Base-by-base conservation (phyloP, 2,329 filamentous ascomycete species). In the Cryphonectria japonica region DNA sequence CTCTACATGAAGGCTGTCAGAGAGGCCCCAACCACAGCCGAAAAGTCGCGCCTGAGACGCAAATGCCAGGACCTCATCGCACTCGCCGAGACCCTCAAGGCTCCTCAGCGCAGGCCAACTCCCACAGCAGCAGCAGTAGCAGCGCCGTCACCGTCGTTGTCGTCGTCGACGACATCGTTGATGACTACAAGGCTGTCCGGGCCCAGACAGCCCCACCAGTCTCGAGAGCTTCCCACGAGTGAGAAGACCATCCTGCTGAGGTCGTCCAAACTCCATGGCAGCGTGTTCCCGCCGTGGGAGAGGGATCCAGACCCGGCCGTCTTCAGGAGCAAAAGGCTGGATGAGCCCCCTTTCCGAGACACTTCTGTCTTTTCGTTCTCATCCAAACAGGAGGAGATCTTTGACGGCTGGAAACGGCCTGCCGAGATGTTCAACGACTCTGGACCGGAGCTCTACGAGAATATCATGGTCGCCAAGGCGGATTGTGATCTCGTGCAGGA, bases 401-500 rank as follows among this genome's bases (percentile, higher is more conserved):
- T 98, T 76, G 87, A 88, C 66, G 91, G 90, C 57, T 99, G 96
- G 96, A 92, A 91, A 79, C 89, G 94, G 50, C 93, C 95, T 1
- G 77, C 79, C 22, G 90, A 97, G 70, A 85, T 94, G 32, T 82
- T 92, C n/a, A 80, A 85, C 22, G 82, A 81, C 3, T 71, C 68
- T 2, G 50, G 71, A 8, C 69, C 57, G 26, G 67, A 60, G 26
- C 41, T 71, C 16, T 54, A 63, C 22, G 74, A 73, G 41, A 68
- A 64, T 59, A 72, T 71, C 54, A 78, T 76, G 74, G 81, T 78
- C 79, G 74, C 74, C 50, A 81, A 82, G 8, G 82, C 85, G 11
- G 85, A 87, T 19, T 89, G 93, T 73, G 95, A 99, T 80, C 87
- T 99, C 9, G 94, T 98, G 2, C 96, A 99, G 80, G 96, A 99